Evolutionary conservation across 2,329 filamentous ascomycete genomes (phyloP).

Genomic region (Cordyceps fumosorosea): DNA sequence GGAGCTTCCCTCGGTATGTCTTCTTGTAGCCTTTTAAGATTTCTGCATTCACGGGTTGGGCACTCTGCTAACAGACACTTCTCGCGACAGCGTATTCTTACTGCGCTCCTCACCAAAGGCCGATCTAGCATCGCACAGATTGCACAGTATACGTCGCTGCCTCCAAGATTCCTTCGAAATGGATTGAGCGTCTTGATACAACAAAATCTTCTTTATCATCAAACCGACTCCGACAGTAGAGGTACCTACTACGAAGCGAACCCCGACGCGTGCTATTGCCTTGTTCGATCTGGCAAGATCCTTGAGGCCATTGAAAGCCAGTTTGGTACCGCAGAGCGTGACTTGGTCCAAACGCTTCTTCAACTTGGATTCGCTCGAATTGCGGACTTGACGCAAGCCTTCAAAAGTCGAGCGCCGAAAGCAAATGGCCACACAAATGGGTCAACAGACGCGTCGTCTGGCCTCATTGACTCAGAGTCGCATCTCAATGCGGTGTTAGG

Average conservation of each 20-base stretch:
- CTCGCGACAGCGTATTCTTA: conserved; percentile 68
- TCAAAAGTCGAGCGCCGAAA: conserved; percentile 34
- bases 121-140: conserved; percentile 67
- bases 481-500: conserved; percentile 46
- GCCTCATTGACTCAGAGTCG: conserved; percentile 37
- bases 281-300: conserved; percentile 76
- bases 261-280: conserved; percentile 68
- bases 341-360: conserved; percentile 68
- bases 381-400: conserved; percentile 61
- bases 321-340: conserved; percentile 67
- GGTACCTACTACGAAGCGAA: conserved; percentile 80
- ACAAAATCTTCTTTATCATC: conserved; percentile 76
- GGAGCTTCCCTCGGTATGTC: conserved; percentile 81
- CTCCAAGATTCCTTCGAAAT: conserved; percentile 68
- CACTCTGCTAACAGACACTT: background rate
- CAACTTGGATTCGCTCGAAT: conserved; percentile 71
- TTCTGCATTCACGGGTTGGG: background rate
- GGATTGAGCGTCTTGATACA: conserved; percentile 81
- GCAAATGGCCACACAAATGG: conserved; percentile 30
- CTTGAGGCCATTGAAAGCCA: conserved; percentile 66
- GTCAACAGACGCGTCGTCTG: conserved; percentile 24
- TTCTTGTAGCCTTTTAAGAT: background rate
- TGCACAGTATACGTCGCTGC: conserved; percentile 64
- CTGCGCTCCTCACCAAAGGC: conserved; percentile 69
- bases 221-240: conserved; percentile 54